These are phyloP conservation scores for Biancaea sappan DNA, from an alignment of 306 rosid genomes.

Conservation along the genomic window DNA sequence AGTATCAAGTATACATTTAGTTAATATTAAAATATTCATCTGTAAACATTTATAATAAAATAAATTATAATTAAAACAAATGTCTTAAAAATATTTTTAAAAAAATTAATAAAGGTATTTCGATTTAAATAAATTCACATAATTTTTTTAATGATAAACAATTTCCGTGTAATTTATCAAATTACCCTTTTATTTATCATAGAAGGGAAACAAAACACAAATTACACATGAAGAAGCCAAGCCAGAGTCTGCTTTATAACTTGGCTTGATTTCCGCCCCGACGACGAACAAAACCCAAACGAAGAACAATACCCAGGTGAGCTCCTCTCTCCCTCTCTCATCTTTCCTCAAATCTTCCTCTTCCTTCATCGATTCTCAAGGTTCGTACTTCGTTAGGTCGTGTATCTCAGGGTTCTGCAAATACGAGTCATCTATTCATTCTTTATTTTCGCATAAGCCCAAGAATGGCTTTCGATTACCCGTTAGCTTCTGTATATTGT, in stretches of 20 bases:
- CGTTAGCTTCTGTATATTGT: not conserved
- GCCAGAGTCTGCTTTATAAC: not conserved
- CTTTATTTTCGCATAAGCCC: too few species aligned
- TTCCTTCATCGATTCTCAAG: not conserved
- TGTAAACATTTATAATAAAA: too few species aligned
- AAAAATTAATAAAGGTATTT: too few species aligned
- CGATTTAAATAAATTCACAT: too few species aligned
- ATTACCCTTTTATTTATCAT: not conserved
- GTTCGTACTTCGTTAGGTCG: not conserved
- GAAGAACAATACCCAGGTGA: constrained; percentile 17
- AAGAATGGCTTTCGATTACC: constrained; percentile 4
- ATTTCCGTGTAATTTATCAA: too few species aligned
- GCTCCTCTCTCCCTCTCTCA: not conserved
- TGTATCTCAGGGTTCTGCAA: not conserved
- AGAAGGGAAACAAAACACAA: too few species aligned
- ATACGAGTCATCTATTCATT: not conserved
- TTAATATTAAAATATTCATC: too few species aligned
- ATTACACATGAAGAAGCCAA: not conserved
- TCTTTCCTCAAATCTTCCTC: not conserved
- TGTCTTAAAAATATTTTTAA: too few species aligned
- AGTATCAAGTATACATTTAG: too few species aligned
- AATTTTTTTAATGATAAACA: too few species aligned
- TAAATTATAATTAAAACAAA: too few species aligned
- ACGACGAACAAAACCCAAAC: constrained; percentile 14
- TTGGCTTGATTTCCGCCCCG: not conserved